Base-by-base conservation (phyloP, 2,329 filamentous ascomycete genomes). In the Nectriaceae sp. region DNA sequence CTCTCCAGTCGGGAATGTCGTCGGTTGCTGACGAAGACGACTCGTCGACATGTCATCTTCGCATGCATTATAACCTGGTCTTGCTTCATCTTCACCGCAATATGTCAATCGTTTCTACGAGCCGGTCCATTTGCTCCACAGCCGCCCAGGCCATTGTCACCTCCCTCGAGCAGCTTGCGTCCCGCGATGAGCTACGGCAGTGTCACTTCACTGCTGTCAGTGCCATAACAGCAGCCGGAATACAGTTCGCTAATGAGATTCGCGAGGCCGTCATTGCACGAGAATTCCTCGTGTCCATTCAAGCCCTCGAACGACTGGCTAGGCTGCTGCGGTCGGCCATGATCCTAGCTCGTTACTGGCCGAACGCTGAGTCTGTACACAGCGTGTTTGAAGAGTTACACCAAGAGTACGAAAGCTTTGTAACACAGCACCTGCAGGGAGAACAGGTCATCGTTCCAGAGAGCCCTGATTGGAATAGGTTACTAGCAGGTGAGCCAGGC, bases 131-230 rank as follows among this genome's bases (percentile, higher is more conserved):
- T 22, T 59, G 59, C 29, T 59, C 59, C 1, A 58, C 59, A 1
- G 59, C 59, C 3, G 59, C 59, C 0, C 57, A 62, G 38, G 59
- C 59, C 5, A 61, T 62, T 0, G 53, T 62, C 3, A 50, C 55
- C 0, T 62, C 59, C 0, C 53, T 62, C 0, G 59, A 62, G 31
- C 59, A 61, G 5, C 42, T 62, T 1, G 47, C 44, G 0, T 48
- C 59, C 1, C 55, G 53, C 0, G 59, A 62, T 4, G 55, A 61
- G 21, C 39, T 62, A 0, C 46, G 59, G 0, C 57, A 62, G 33
- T 62, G 59, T 15, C 59, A 62, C 20, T 62, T 62, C 8, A 62
- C 59, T 0, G 59, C 59, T 2, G 59, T 62, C 4, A 54, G 59
- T 10, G 59, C 59, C 0, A 53, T 62, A 0, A 61, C 59, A 3